These are phyloP conservation scores for Colletotrichum orchidophilum DNA, from an alignment of 2,329 filamentous ascomycete genomes.

Conservation along the genomic window DNA sequence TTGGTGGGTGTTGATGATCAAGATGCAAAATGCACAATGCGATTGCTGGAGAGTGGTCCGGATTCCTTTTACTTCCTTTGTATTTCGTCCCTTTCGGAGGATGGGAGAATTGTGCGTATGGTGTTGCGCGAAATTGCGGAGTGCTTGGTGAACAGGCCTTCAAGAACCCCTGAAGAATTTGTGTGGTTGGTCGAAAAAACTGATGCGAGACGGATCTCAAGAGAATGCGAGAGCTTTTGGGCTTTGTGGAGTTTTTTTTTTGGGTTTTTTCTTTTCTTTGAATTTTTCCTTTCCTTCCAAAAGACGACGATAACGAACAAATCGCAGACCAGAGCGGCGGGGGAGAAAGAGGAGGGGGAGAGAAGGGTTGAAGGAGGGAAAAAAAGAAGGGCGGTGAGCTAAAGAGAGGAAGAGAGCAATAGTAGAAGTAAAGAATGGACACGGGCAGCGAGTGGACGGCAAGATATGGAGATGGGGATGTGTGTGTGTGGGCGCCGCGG, in stretches of 20 bases:
- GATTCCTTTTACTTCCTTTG: not conserved
- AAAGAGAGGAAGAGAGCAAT: conserved; percentile 42
- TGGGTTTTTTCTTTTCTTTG: conserved; percentile 1
- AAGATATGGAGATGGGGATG: conserved; percentile 41
- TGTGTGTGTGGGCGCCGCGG: conserved; percentile 11
- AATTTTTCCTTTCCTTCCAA: conserved; percentile 18
- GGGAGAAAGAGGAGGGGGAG: conserved; percentile 38
- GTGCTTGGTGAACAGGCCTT: conserved; percentile 25
- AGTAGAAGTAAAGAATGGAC: conserved; percentile 45
- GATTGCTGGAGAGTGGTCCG: not conserved
- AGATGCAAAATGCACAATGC: conserved; percentile 19
- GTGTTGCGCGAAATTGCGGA: conserved; percentile 23
- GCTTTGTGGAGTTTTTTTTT: not conserved
- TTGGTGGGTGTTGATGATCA: conserved; percentile 13
- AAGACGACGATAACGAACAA: conserved; percentile 41
- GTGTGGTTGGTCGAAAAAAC: conserved; percentile 28
- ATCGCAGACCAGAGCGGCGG: conserved; percentile 36
- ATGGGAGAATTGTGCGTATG: conserved; percentile 1
- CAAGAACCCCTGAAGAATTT: conserved; percentile 26
- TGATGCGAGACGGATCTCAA: conserved; percentile 34
- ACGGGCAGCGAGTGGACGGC: conserved; percentile 35
- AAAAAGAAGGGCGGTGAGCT: conserved; percentile 44
- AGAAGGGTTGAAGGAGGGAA: conserved; percentile 42
- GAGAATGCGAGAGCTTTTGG: conserved; percentile 25
- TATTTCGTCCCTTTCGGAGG: not conserved